phyloP scores from a whole-genome alignment of 257 asterid genomes.

The Plantago elongata region DNA sequence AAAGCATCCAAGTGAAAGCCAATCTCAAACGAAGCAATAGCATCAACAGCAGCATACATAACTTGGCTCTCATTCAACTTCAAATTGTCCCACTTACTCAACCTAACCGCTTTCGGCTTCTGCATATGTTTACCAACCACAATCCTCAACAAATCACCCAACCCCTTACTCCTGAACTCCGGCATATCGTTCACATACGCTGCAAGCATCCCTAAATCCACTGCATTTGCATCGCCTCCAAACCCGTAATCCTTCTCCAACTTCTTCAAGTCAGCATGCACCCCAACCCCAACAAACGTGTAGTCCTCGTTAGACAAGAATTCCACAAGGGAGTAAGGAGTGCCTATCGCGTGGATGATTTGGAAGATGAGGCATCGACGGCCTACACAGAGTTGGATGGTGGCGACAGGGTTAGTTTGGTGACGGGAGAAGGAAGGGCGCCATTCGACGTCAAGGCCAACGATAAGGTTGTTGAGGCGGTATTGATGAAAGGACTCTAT shows the following conservation, averaged over 20 bases:
- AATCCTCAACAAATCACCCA: slow-evolving; percentile 28
- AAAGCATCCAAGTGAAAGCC: slow-evolving; percentile 34
- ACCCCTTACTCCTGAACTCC: slow-evolving; percentile 17
- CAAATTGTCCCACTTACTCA: slow-evolving; percentile 28
- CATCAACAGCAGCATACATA: slow-evolving; percentile 47
- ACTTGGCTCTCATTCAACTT: slow-evolving; percentile 42
- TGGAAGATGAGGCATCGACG: slow-evolving; percentile 41
- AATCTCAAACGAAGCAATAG: slow-evolving; percentile 37
- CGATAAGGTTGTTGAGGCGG: slow-evolving; percentile 8
- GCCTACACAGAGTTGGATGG: slow-evolving; percentile 34
- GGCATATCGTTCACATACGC: slow-evolving; percentile 24
- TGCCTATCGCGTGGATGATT: slow-evolving; percentile 23
- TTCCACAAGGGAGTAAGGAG: slow-evolving; percentile 26
- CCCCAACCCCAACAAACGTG: slow-evolving; percentile 47
- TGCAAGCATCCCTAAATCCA: no score
- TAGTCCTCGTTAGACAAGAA: slow-evolving; percentile 35
- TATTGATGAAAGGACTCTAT: slow-evolving; percentile 2
- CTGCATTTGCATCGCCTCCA: no score
- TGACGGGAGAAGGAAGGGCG: slow-evolving; percentile 5
- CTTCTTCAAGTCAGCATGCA: slow-evolving; percentile 33
- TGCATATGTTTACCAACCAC: slow-evolving; percentile 33
- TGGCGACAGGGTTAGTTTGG: slow-evolving; percentile 11
- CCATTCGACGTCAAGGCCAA: slow-evolving; percentile 24
- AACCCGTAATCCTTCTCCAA: slow-evolving; percentile 4
- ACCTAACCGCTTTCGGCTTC: slow-evolving; percentile 25